Evolutionary conservation across 108 stramenopile genomes (phyloP).

Genomic region (Heterococcus sp.): DNA sequence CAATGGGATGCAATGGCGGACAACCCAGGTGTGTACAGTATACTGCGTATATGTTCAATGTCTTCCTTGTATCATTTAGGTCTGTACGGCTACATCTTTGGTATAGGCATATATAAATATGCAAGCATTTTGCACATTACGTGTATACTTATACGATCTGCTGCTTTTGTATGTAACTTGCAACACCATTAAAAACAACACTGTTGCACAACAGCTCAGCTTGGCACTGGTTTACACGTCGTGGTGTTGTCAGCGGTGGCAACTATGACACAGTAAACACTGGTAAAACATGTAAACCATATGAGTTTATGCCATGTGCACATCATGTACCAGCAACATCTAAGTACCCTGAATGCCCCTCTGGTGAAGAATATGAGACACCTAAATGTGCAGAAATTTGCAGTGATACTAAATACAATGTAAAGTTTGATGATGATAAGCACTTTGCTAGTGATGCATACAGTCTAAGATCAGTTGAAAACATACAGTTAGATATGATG

Average conservation of each 20-base stretch:
- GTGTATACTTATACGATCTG: too few relatives aligned
- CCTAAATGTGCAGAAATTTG: slow-evolving; percentile 41
- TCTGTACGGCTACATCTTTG: too few relatives aligned
- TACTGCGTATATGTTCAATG: too few relatives aligned
- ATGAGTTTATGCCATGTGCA: slow-evolving; percentile 61
- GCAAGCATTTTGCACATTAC: too few relatives aligned
- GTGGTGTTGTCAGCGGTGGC: slow-evolving; percentile 59
- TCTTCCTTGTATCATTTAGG: too few relatives aligned
- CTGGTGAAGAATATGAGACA: slow-evolving; percentile 39
- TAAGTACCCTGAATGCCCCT: slow-evolving; percentile 54
- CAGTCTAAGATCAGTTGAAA: slow-evolving; percentile 34
- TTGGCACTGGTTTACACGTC: slow-evolving; percentile 55
- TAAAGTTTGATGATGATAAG: slow-evolving; percentile 55
- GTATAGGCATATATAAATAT: too few relatives aligned
- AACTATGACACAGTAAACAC: slow-evolving; percentile 52
- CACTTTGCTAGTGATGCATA: slow-evolving; percentile 52
- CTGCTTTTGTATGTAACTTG: too few relatives aligned
- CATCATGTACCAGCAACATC: slow-evolving; percentile 60
- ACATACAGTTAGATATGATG: slow-evolving; percentile 58
- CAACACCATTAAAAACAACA: too few relatives aligned
- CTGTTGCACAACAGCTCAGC: too few relatives aligned
- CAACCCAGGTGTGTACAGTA: too few relatives aligned
- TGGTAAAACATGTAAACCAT: slow-evolving; percentile 48
- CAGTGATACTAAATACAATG: slow-evolving; percentile 37
- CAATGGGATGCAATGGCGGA: slow-evolving; percentile 67